A percentile compares a stretch with the other conserved stretches of the same genome.
Conservation (phyloP, 257 asterid genomes). For the Ligustrum vulgare region DNA sequence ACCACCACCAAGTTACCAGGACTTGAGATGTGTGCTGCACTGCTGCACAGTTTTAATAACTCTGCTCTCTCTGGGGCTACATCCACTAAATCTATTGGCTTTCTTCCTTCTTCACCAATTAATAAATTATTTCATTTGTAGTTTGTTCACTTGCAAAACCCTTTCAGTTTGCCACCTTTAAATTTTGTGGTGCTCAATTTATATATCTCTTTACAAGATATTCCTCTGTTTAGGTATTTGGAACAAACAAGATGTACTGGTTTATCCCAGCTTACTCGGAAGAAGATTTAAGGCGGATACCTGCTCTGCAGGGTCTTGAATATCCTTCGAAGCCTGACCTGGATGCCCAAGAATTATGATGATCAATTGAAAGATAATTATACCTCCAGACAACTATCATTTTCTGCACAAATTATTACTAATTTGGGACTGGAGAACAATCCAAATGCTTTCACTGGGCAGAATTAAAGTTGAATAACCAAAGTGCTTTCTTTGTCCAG, state of each 20-base stretch:
- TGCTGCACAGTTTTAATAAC: neutral
- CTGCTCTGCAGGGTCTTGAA: constrained; percentile 81
- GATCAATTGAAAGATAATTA: neutral
- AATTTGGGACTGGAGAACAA: neutral
- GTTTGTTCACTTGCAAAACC: constrained; percentile 1
- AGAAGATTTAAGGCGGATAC: constrained; percentile 67
- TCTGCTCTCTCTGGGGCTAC: neutral
- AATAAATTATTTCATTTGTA: neutral
- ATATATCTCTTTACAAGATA: constrained; percentile 1
- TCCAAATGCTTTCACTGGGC: constrained; percentile 20
- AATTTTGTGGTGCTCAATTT: neutral
- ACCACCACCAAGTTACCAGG: neutral
- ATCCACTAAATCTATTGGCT: neutral
- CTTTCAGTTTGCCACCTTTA: neutral
- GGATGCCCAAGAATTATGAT: constrained; percentile 54
- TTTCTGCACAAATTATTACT: constrained; percentile 3
- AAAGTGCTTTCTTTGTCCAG: constrained; percentile 17
- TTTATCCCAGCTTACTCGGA: constrained; percentile 67
- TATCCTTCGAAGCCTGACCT: constrained; percentile 71
- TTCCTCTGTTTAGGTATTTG: constrained; percentile 52
- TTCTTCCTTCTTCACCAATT: neutral
- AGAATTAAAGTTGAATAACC: constrained; percentile 1
- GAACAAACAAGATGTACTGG: constrained; percentile 66
- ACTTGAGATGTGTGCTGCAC: neutral
- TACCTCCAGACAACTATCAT: constrained; percentile 15